Conservation (phyloP, 73 alveolate genomes). For the Tetrahymena thermophila region DNA sequence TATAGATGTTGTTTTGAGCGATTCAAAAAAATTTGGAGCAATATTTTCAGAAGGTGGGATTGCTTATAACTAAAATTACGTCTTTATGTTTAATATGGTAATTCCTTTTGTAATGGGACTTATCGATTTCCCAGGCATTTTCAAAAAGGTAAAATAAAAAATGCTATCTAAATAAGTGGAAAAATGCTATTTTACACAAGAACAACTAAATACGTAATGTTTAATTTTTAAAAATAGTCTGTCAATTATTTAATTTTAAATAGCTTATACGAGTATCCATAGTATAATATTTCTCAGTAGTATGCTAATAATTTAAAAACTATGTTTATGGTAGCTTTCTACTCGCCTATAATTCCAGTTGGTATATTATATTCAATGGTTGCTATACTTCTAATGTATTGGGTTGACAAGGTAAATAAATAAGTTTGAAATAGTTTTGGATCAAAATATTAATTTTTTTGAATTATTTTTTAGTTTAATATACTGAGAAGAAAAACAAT, state of each 20-base stretch:
- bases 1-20: not conserved
- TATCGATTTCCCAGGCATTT: conserved; percentile 8
- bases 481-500: conserved; percentile 26
- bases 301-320: conserved; percentile 24
- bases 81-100: conserved; percentile 12
- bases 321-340: conserved; percentile 39
- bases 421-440: no score
- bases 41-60: conserved; percentile 31
- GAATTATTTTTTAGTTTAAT: not conserved
- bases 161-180: not conserved
- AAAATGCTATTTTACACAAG: conserved; percentile 8
- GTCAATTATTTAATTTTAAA: not conserved
- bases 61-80: conserved; percentile 26
- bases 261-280: conserved; percentile 35
- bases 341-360: conserved; percentile 26
- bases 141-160: not conserved
- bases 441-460: no score
- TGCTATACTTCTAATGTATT: conserved; percentile 12
- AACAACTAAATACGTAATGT: conserved; percentile 16
- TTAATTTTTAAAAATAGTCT: not conserved
- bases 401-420: conserved; percentile 26
- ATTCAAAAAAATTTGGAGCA: conserved; percentile 6
- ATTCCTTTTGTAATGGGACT: conserved; percentile 1
- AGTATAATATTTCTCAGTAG: conserved; percentile 10
- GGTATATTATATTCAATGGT: conserved; percentile 10